These are phyloP conservation scores for Abortiporus biennis DNA, from an alignment of 1,284 basidiomycete species.

Conservation along the genomic window DNA sequence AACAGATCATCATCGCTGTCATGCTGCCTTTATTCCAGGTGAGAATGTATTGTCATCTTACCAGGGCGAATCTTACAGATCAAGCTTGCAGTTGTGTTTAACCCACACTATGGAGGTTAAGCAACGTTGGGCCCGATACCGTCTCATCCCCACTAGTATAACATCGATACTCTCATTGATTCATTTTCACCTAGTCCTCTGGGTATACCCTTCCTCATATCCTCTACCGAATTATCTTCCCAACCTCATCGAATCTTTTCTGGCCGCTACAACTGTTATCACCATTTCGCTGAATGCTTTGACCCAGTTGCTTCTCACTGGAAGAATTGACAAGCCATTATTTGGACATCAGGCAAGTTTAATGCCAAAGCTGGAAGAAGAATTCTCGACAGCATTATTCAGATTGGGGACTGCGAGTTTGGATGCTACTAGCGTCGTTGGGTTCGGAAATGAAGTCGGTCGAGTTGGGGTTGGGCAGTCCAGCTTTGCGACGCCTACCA, in stretches of 20 bases:
- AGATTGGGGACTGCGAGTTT: conserved; percentile 68
- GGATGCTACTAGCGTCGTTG: conserved; percentile 64
- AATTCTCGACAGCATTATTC: conserved; percentile 64
- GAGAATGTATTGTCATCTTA: too few relatives aligned
- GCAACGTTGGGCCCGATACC: conserved; percentile 52
- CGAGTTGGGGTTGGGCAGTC: conserved; percentile 33
- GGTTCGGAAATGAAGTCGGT: conserved; percentile 68
- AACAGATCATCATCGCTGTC: conserved; percentile 61
- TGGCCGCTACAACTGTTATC: conserved; percentile 47
- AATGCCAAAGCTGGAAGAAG: conserved; percentile 55
- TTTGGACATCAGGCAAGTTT: conserved; percentile 38
- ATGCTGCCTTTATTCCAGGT: conserved; percentile 66
- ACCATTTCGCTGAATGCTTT: conserved; percentile 53
- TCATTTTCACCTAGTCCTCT: conserved; percentile 62
- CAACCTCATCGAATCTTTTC: conserved; percentile 59
- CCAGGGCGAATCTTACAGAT: too few relatives aligned
- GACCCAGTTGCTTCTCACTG: conserved; percentile 59
- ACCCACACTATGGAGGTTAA: conserved; percentile 59
- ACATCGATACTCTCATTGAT: conserved; percentile 50
- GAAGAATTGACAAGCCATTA: conserved; percentile 38
- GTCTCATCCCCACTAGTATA: conserved; percentile 59
- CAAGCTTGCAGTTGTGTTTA: conserved; percentile 41
- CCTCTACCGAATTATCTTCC: conserved; percentile 70
- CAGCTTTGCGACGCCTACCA: neutral
- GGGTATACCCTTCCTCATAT: conserved; percentile 42